Base-by-base conservation (phyloP, 1,284 basidiomycete species). In the Marasmius sp. region DNA sequence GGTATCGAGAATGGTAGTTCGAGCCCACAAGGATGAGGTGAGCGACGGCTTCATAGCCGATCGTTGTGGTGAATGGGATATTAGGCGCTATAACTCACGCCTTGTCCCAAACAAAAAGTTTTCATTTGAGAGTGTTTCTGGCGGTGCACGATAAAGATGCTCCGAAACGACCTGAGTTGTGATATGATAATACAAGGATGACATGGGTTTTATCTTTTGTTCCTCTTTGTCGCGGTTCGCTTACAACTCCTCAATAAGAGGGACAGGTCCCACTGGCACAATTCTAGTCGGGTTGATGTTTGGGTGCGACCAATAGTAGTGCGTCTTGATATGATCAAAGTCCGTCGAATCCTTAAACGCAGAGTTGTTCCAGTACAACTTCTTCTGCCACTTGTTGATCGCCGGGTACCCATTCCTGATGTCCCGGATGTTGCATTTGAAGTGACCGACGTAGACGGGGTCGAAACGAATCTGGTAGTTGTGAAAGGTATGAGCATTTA, bases 321-420 rank as follows among this genome's bases (percentile, higher is more conserved):
- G 90, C 16, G 85, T 86, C 75, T 93, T 93, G 81, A 94, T 93
- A 70, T 94, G 92, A 52, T 88, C 86, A 74, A 98, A 97, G 74
- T 95, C 82, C 59, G 94, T 97, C 20, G 90, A 91, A 39, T 88
- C 85, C 75, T 91, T 90, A 87, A 99, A 99, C 1, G 93, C 94
- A 0, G 88, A 79, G 67, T 89, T 81, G 67, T 91, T 92, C 95
- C 95, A 98, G 80, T 98, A 98, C 43, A 98, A 78, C 70, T 91
- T 88, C 74, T 89, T 90, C 77, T 94, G 73, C 95, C 95, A 95
- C 87, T 77, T 74, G 76, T 97, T 86, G 57, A 96, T 83, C 55
- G 86, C 83, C 27, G 94, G 94, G 75, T 94, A 97, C 27, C 91
- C 90, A 69, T 88, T 70, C 9, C 90, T 86, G 65, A 93, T 92